A percentile compares a stretch with the other conserved stretches of the same genome.
Conservation (phyloP, 1,284 basidiomycete species). For the Sanghuangporus weigelae region DNA sequence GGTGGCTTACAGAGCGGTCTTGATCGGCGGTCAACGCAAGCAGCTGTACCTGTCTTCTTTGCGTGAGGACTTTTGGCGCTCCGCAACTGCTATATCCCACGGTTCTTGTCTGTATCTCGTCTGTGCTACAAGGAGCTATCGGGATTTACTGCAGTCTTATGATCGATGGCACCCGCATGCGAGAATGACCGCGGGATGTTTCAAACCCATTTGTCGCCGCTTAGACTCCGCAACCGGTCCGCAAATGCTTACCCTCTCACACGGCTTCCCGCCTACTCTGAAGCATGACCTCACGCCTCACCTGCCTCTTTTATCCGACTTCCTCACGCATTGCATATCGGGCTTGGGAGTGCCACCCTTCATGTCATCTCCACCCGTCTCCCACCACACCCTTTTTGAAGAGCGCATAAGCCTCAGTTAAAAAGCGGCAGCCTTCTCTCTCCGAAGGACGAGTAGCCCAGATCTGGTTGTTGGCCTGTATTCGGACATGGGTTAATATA, state of each 20-base stretch:
- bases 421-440: not conserved
- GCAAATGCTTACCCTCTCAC: not conserved
- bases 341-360: not conserved
- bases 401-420: not conserved
- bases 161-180: not conserved
- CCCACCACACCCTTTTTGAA: not conserved
- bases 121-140: not conserved
- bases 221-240: constrained; percentile 7
- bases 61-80: not conserved
- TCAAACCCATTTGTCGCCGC: not conserved
- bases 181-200: not conserved
- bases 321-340: not conserved
- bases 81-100: not conserved
- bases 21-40: not conserved
- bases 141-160: not conserved
- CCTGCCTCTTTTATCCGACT: not conserved
- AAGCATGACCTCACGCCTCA: not conserved
- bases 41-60: not conserved
- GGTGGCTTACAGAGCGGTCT: not conserved
- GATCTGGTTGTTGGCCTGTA: not conserved
- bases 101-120: not conserved
- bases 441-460: not conserved
- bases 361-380: not conserved
- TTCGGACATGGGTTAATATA: not conserved
- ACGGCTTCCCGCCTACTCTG: not conserved